A percentile compares a stretch with the other conserved stretches of the same genome.
These are phyloP conservation scores for Penicillium fimorum DNA, from an alignment of 495 filamentous ascomycete genomes.

Conservation along the genomic window DNA sequence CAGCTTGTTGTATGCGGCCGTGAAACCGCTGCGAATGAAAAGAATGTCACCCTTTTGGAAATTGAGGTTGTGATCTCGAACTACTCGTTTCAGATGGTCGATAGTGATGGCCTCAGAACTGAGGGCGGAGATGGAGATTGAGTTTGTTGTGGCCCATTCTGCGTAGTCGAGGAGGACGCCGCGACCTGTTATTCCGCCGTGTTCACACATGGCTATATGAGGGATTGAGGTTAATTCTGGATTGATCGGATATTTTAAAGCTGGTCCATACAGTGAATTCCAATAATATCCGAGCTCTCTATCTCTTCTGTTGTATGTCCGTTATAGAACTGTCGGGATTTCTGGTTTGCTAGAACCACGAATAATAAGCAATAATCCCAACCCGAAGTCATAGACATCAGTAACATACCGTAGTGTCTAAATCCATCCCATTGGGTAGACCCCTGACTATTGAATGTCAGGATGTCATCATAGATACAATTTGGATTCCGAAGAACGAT, in stretches of 20 bases:
- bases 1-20: conserved; percentile 32
- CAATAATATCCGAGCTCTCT: conserved; percentile 37
- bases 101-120: conserved; percentile 34
- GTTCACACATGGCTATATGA: conserved; percentile 22
- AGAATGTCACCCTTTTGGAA: conserved; percentile 49
- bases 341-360: conserved; percentile 39
- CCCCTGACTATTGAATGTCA: conserved; percentile 51
- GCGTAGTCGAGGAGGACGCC: conserved; percentile 53
- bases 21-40: conserved; percentile 49
- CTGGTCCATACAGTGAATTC: conserved; percentile 36
- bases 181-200: conserved; percentile 45
- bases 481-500: conserved; percentile 33
- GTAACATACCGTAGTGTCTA: conserved; percentile 42
- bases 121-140: conserved; percentile 29
- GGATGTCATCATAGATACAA: conserved; percentile 53
- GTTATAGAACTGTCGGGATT: conserved; percentile 55
- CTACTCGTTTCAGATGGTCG: conserved; percentile 31
- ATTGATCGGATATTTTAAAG: background rate
- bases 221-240: conserved; percentile 1
- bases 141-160: conserved; percentile 42
- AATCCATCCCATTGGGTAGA: conserved; percentile 54
- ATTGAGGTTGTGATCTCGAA: conserved; percentile 30
- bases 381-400: background rate
- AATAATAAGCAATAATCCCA: background rate
- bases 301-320: conserved; percentile 57